Base-by-base conservation (phyloP, 768 basidiomycete species). In the Fibroporia radiculosa region DNA sequence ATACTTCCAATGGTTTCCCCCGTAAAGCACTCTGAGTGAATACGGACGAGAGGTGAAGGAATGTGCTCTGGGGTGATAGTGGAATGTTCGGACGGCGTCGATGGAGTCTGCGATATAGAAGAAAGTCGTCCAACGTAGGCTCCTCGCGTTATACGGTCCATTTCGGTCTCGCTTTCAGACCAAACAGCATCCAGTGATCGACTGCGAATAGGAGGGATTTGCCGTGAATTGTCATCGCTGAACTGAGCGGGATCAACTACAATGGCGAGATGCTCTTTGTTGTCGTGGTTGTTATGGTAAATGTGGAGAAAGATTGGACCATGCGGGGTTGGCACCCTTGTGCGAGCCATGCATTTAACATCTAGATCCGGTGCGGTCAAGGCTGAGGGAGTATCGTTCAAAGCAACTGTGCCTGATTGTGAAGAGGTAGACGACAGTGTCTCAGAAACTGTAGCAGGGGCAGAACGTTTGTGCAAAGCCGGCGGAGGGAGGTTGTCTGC, bases 11-110 rank as follows among this genome's bases (percentile, higher is more conserved):
- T 79, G 6, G 93, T 98, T 65, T 98, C 96, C 23, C 96, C 96
- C 0, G 96, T 99, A 67, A 92, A 98, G 63, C 96, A 99, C 63
- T 99, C 96, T 23, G 92, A 96, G 65, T 99, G 96, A 40, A 99
- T 91, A 29, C 96, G 82, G 34, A 99, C 81, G 41, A 98, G 77
- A 0, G 96, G 92, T 0, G 82, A 65, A 1, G 85, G 85, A 27
- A 82, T 60, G 33, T 59, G 54, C 45, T 69, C 54, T 19, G 44
- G 10, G 8, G 42, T 37, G 25, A 28, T 24, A 29, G 42, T 41
- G 22, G 51, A 49, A 44, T 51, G 49, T 35, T 45, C 43, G 37
- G 35, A 18, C 1, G 65, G 63, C 10, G 55, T 47, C 3, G 71
- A 68, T 0, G 67, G 54, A 4, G 40, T 56, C 38, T 62, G 58